These are phyloP conservation scores for Ogataea nonfermentans DNA, from an alignment of 805 yeast species.

Conservation along the genomic window DNA sequence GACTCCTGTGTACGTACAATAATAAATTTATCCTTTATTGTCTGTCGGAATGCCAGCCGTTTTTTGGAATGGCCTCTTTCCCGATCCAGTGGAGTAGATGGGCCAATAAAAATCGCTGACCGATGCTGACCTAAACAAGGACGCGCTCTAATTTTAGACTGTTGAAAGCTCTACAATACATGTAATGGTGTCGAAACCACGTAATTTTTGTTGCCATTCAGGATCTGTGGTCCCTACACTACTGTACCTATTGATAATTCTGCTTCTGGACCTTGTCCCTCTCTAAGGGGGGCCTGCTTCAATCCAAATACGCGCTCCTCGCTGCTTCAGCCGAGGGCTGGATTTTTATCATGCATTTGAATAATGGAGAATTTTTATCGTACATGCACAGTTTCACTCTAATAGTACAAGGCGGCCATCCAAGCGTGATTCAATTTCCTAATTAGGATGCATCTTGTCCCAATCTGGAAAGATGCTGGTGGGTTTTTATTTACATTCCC, in stretches of 20 bases:
- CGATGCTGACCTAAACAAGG: too few species aligned
- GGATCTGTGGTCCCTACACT: too few species aligned
- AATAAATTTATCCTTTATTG: too few species aligned
- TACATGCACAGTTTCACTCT: neutral
- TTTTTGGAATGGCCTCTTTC: neutral
- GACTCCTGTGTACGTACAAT: neutral
- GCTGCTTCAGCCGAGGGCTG: neutral
- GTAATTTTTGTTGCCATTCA: too few species aligned
- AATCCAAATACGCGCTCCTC: neutral
- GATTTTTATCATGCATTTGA: neutral
- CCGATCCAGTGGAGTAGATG: neutral
- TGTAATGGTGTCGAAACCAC: neutral
- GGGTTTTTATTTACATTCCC: slow-evolving; percentile 11
- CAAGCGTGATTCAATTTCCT: neutral
- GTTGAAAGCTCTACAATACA: too few species aligned
- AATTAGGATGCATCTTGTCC: neutral
- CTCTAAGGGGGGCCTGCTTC: neutral
- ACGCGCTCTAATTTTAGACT: too few species aligned
- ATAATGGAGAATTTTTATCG: neutral
- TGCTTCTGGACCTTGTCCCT: too few species aligned
- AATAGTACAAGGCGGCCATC: neutral
- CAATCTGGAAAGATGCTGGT: slow-evolving; percentile 5
- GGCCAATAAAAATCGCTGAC: too few species aligned
- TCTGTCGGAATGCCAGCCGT: neutral
- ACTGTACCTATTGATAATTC: too few species aligned